These are phyloP conservation scores for Sporothrix schenckii DNA, from an alignment of 2,329 filamentous ascomycete species.

Conservation along the genomic window DNA sequence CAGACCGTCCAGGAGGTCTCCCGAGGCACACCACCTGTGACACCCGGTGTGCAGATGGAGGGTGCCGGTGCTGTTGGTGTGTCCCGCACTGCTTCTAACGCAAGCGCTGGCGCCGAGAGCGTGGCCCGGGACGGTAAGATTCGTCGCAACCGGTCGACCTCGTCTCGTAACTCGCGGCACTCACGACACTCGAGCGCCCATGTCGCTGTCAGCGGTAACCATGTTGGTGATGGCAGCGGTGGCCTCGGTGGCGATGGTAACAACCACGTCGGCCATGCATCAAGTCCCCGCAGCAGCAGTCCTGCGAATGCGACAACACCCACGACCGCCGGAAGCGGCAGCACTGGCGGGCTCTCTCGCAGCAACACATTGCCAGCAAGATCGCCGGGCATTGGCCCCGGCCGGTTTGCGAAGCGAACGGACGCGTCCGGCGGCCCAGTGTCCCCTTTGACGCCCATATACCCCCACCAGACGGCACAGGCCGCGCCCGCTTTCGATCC, in stretches of 20 bases:
- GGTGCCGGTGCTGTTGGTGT: constrained; percentile 57
- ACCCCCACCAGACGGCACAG: constrained; percentile 51
- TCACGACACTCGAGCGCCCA: constrained; percentile 76
- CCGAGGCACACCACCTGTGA: constrained; percentile 66
- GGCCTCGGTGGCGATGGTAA: constrained; percentile 25
- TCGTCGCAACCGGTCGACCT: constrained; percentile 86
- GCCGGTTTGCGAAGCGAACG: constrained; percentile 60
- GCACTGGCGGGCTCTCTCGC: constrained; percentile 54
- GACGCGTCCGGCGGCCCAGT: constrained; percentile 42
- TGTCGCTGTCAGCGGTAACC: constrained; percentile 27
- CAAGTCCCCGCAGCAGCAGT: constrained; percentile 69
- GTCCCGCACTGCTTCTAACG: constrained; percentile 78
- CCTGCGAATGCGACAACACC: constrained; percentile 59
- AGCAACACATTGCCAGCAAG: constrained; percentile 94
- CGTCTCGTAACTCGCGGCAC: constrained; percentile 79
- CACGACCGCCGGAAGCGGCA: constrained; percentile 40
- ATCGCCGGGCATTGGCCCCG: constrained; percentile 70
- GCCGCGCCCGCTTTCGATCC: constrained; percentile 49
- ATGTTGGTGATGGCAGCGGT: background rate
- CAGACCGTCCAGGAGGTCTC: constrained; percentile 66
- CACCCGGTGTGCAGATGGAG: constrained; percentile 49
- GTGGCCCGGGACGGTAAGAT: constrained; percentile 78
- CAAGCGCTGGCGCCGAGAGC: constrained; percentile 86
- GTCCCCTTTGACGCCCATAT: constrained; percentile 45
- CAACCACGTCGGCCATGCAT: constrained; percentile 56